Evolutionary conservation across 306 rosid species (phyloP).

Genomic region (Vachellia collinsii): DNA sequence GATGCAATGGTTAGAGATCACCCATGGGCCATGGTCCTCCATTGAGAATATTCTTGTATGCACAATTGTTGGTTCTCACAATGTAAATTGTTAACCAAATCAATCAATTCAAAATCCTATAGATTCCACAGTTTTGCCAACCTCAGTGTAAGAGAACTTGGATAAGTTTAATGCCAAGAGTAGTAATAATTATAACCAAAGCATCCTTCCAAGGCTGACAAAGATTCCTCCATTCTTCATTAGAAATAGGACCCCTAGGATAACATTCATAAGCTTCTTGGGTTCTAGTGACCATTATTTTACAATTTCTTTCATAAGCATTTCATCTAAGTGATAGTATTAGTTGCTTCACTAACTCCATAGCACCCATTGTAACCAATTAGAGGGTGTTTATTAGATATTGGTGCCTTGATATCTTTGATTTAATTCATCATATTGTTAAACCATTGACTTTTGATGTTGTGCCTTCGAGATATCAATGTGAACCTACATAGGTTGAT

Average conservation of each 20-base stretch:
- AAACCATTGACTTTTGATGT: not conserved
- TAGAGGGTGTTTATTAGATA: not conserved
- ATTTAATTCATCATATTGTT: not conserved
- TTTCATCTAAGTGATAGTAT: not conserved
- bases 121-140: no score
- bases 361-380: not conserved
- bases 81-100: no score
- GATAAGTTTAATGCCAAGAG: no score
- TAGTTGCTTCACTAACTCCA: not conserved
- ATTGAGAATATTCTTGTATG: no score
- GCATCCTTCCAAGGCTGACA: no score
- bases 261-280: not conserved
- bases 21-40: no score
- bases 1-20: no score
- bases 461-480: not conserved
- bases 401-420: not conserved
- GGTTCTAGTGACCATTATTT: not conserved
- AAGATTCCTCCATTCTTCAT: not conserved
- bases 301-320: not conserved
- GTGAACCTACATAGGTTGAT: not conserved
- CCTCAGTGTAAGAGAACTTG: no score
- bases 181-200: no score
- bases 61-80: no score
- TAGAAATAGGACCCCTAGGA: not conserved
- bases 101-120: no score